Base-by-base conservation (phyloP, 2,329 filamentous ascomycete genomes). In the Phaeosphaeriaceae sp. region DNA sequence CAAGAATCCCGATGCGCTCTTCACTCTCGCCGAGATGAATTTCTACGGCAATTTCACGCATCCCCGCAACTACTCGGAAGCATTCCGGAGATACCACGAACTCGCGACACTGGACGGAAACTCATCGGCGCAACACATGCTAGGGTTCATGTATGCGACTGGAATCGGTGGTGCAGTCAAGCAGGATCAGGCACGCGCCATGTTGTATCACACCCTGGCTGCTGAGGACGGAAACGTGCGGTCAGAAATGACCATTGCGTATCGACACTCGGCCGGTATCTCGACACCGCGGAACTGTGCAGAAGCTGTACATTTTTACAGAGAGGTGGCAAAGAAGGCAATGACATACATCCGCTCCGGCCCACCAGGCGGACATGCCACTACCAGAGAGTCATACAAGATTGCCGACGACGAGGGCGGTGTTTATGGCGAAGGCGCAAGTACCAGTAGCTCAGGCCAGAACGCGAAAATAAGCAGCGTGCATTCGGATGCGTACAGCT, bases 1-100 rank as follows among this genome's bases (percentile, higher is more conserved):
- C 45, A 79, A 84, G 63, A 83, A 92, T 72, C 85, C 91, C 1
- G 93, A 99, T 76, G 95, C 95, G 5, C 86, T 98, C 47, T 97
- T 90, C 72, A 83, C 96, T 17, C 84, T 99, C 22, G 95, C 92
- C 19, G 92, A 99, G 75, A 89, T 99, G 85, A 97, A 96, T 81
- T 98, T 98, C 78, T 93, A 95, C 71, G 95, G 95, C 74, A 97
- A 98, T 78, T 96, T 90, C 78, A 91, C 91, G 21, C 86, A 97
- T 71, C 93, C 94, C 1, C 86, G 89, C 63, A 88, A 97, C 74
- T 92, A 97, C 67, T 83, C 86, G 31, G 84, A 86, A 48, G 92
- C 95, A 0, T 97, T 96, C 74, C 83, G 86, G 64, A 86, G 92
- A 80, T 99, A 98, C 78, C 83, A 91, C 61, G 84, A 89, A 60